These are phyloP conservation scores for Clarireedia hainanense DNA, from an alignment of 2,329 filamentous ascomycete genomes.

Conservation along the genomic window DNA sequence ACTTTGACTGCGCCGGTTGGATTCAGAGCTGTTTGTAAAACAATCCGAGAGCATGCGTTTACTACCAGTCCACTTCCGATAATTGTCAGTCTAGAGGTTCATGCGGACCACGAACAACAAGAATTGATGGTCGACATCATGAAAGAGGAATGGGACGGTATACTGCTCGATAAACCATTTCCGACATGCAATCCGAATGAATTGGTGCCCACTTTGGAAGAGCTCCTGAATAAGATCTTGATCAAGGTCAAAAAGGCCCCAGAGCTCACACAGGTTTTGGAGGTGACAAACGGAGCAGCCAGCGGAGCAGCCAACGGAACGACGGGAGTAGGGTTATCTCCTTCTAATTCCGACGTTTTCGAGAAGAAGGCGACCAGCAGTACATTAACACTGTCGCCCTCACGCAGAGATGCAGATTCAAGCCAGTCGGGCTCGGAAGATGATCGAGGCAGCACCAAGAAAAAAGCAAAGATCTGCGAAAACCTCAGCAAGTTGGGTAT, in stretches of 20 bases:
- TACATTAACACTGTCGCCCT: slow-evolving; percentile 15
- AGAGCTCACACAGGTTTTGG: background rate
- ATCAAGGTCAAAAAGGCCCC: slow-evolving; percentile 64
- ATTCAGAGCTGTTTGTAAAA: slow-evolving; percentile 79
- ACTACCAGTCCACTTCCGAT: slow-evolving; percentile 67
- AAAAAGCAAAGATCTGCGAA: slow-evolving; percentile 53
- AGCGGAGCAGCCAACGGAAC: background rate
- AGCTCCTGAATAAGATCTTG: slow-evolving; percentile 72
- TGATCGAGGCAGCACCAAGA: slow-evolving; percentile 24
- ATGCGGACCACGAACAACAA: slow-evolving; percentile 75
- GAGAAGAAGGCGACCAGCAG: slow-evolving; percentile 9
- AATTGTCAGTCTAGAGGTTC: slow-evolving; percentile 88
- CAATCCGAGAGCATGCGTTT: slow-evolving; percentile 74
- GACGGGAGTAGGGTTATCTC: background rate
- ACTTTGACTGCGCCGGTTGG: slow-evolving; percentile 80
- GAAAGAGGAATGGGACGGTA: slow-evolving; percentile 73
- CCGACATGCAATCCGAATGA: slow-evolving; percentile 38
- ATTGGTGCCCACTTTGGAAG: slow-evolving; percentile 59
- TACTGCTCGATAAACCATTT: slow-evolving; percentile 56
- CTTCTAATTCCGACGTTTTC: background rate
- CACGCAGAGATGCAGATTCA: slow-evolving; percentile 20
- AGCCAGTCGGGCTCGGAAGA: slow-evolving; percentile 26
- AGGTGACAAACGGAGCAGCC: background rate
- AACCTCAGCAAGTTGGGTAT: slow-evolving; percentile 68
- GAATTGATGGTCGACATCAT: slow-evolving; percentile 91